These are phyloP conservation scores for Sporobolus alterniflorus DNA, from an alignment of 202 grass and related monocot species.

Conservation along the genomic window DNA sequence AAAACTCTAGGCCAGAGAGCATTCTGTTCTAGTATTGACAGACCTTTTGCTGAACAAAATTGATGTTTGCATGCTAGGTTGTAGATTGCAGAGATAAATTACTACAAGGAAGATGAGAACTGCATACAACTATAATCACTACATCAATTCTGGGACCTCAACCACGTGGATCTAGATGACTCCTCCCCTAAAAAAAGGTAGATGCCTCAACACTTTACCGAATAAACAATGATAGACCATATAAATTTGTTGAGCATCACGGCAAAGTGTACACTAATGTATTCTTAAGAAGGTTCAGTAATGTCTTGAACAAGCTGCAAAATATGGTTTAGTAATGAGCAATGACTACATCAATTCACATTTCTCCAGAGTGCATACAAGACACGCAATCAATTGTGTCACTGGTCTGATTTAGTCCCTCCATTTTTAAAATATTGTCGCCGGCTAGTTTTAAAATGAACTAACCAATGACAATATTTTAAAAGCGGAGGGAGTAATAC, in stretches of 20 bases:
- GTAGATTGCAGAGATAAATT: background rate
- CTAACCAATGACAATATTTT: background rate
- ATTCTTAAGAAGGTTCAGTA: background rate
- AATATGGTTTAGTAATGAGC: background rate
- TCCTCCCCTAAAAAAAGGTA: background rate
- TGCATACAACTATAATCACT: background rate
- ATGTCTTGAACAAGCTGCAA: background rate
- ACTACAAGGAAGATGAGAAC: background rate
- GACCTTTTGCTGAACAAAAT: background rate
- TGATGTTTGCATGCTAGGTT: background rate
- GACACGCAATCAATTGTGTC: background rate
- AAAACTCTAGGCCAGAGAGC: background rate
- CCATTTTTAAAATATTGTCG: too few species aligned
- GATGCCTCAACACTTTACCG: too few species aligned
- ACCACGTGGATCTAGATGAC: background rate
- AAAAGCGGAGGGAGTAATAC: too few species aligned
- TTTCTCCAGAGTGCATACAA: background rate
- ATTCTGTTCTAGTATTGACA: background rate
- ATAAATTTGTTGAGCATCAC: background rate
- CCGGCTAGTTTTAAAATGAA: too few species aligned
- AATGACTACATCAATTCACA: background rate
- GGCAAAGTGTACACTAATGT: background rate
- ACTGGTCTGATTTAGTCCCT: background rate
- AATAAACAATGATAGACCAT: too few species aligned
- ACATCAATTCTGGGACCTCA: background rate